phyloP scores from a whole-genome alignment of 2,329 filamentous ascomycete genomes.

The Cladosporium sp. region DNA sequence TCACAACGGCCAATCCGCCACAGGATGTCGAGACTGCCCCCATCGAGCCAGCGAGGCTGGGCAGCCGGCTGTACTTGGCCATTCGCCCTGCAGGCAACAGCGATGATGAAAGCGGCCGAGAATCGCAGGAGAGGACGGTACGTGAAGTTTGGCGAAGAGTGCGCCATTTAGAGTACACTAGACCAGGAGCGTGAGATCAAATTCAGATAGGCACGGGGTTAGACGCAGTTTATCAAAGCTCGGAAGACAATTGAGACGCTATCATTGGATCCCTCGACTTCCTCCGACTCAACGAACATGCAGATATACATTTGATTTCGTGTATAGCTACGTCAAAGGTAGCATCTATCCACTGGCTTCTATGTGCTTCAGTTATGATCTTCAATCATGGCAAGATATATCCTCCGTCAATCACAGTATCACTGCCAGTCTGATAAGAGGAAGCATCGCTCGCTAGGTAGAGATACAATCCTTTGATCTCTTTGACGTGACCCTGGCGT shows the following conservation, averaged over 20 bases:
- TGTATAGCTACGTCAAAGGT: too few relatives aligned
- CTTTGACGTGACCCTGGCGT: conserved; percentile 33
- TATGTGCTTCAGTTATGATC: too few relatives aligned
- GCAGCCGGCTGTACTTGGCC: conserved; percentile 67
- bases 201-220: too few relatives aligned
- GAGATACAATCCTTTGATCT: conserved; percentile 32
- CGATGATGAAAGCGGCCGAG: conserved; percentile 57
- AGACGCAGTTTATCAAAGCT: too few relatives aligned
- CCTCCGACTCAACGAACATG: too few relatives aligned
- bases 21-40: conserved; percentile 50
- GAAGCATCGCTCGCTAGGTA: conserved; percentile 32
- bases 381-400: conserved; percentile 30
- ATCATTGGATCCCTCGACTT: too few relatives aligned
- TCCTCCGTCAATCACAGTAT: conserved; percentile 32
- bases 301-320: too few relatives aligned
- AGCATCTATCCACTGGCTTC: too few relatives aligned
- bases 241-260: too few relatives aligned
- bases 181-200: conserved; percentile 49
- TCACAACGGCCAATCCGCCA: conserved; percentile 71
- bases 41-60: conserved; percentile 59
- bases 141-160: conserved; percentile 71
- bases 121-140: conserved; percentile 66
- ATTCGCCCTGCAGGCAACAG: conserved; percentile 65
- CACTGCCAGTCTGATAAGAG: conserved; percentile 31
- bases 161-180: conserved; percentile 59